Evolutionary conservation across 352 stramenopile genomes (phyloP).

Genomic region (Pythium coloratum): DNA sequence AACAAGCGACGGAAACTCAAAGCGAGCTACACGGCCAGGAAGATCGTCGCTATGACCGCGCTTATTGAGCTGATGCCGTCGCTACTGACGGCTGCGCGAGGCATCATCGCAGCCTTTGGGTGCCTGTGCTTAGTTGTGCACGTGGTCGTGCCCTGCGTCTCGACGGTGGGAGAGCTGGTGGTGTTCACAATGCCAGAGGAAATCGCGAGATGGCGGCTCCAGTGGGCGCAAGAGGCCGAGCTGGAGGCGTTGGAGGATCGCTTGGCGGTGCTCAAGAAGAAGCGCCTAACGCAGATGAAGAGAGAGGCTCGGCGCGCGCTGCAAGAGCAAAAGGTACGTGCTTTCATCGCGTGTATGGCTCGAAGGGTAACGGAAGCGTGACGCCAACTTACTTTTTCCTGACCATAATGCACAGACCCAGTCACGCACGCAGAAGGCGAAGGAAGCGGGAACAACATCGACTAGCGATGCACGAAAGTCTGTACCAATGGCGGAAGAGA

Average conservation of each 20-base stretch:
- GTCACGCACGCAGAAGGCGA: neutral
- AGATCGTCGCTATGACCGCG: constrained; percentile 15
- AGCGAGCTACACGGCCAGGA: neutral
- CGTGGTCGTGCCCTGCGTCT: constrained; percentile 15
- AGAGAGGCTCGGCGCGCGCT: constrained; percentile 8
- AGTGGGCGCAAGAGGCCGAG: constrained; percentile 19
- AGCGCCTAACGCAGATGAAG: neutral
- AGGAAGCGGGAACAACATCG: neutral
- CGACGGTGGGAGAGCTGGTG: constrained; percentile 7
- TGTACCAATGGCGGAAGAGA: neutral
- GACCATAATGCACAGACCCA: neutral
- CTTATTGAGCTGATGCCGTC: constrained; percentile 15
- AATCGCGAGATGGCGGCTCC: constrained; percentile 12
- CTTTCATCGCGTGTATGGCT: neutral
- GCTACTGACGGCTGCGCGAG: constrained; percentile 21
- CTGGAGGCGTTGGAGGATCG: constrained; percentile 12
- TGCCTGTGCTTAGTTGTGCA: constrained; percentile 18
- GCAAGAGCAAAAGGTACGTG: constrained; percentile 21
- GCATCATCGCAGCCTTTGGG: constrained; percentile 24
- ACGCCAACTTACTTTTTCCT: neutral
- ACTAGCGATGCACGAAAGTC: neutral
- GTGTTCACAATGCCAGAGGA: constrained; percentile 9
- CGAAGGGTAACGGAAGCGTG: neutral
- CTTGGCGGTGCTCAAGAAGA: constrained; percentile 18
- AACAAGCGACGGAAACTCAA: neutral